Base-by-base conservation (phyloP, 371 early-diverging fungal genomes). In the Funneliformis caledonium region DNA sequence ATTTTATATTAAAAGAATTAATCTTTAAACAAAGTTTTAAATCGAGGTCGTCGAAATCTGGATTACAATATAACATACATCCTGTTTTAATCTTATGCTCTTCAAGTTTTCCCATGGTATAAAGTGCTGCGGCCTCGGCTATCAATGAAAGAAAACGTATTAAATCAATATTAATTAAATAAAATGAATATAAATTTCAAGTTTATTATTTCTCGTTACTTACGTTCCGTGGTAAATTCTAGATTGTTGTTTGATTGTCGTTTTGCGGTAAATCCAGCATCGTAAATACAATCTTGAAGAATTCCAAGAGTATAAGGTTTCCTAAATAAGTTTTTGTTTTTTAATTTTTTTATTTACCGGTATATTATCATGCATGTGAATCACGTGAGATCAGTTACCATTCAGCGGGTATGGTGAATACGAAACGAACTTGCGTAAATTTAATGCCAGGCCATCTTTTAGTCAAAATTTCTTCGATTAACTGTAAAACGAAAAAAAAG, bases 201-300 rank as follows among this genome's bases (percentile, higher is more conserved):
- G 16, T 5, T 4, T n/a, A n/a, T 16, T 37, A 12, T 16, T 19
- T 19, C n/a, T 56, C 56, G 37, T 33, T 42, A 59, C 62, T 19
- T 67, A 78, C 78, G 78, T 78, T 78, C 78, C 1, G 64, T 60
- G 14, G n/a, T 78, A 78, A 78, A 78, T 78, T 78, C 78, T 47
- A 78, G 31, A 67, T 78, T 78, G n/a, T 42, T 69, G 6, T n/a
- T 22, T 47, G 37, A 42, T 22, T 48, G 12, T 37, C 50, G 31
- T 33, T 45, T 59, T 31, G 12, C 64, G 4, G 42, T 31, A 26
- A 33, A 61, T 42, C 64, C 64, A 42, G 76, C 76, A 8, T 42
- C 33, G 14, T 31, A 47, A 33, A 67, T 52, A 50, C 78, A 62
- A 9, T 78, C 68, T 19, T 59, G 62, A 19, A 78, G n/a, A 33